Conservation (phyloP, 306 rosid genomes). For the Gleditsia sinensis region DNA sequence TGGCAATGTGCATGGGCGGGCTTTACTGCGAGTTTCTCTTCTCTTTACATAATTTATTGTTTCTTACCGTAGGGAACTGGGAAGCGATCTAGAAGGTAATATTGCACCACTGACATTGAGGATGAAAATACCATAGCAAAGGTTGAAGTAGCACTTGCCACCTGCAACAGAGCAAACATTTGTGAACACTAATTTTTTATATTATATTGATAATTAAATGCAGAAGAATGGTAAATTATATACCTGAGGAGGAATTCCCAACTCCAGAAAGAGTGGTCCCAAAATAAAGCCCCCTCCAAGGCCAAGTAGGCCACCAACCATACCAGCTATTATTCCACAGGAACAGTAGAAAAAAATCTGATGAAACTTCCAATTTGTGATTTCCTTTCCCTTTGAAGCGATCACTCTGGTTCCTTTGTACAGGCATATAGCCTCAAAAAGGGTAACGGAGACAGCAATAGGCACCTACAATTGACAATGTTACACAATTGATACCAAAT, state of each 20-base stretch:
- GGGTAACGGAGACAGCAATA: conserved; percentile 65
- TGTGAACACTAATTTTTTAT: neutral
- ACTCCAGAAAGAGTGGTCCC: conserved; percentile 82
- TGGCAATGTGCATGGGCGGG: neutral
- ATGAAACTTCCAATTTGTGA: conserved; percentile 72
- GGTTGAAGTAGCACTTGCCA: conserved; percentile 84
- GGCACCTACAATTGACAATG: conserved; percentile 52
- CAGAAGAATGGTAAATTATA: neutral
- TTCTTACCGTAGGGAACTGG: conserved; percentile 75
- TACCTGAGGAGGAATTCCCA: conserved; percentile 91
- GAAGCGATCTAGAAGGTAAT: conserved; percentile 68
- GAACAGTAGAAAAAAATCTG: conserved; percentile 57
- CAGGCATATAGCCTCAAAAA: conserved; percentile 68
- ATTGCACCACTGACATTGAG: conserved; percentile 81
- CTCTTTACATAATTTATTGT: neutral
- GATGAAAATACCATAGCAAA: conserved; percentile 77
- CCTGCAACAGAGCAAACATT: conserved; percentile 40
- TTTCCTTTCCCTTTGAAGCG: conserved; percentile 79
- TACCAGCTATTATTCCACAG: conserved; percentile 74
- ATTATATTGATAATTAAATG: conserved; percentile 1
- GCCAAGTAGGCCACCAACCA: conserved; percentile 83
- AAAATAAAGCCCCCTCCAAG: conserved; percentile 83
- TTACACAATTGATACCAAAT: conserved; percentile 10
- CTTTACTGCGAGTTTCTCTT: neutral
- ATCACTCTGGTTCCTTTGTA: conserved; percentile 71